Evolutionary conservation across 805 yeast species (phyloP).

Genomic region (Candida oleophila): DNA sequence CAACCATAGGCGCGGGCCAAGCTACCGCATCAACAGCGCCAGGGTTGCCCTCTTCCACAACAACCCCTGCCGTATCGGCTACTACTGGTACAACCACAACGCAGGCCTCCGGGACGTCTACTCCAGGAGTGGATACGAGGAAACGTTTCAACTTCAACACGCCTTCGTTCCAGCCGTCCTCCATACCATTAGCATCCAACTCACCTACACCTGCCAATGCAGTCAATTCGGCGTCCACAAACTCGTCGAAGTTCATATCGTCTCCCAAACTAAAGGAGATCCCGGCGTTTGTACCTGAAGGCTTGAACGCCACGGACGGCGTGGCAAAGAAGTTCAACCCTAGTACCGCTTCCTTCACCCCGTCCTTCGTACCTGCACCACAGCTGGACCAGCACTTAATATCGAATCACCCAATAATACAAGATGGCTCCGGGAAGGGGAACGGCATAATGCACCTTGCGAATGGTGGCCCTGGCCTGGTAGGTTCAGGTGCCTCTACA

Average conservation of each 20-base stretch:
- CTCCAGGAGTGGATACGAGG: constrained; percentile 4
- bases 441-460: not conserved
- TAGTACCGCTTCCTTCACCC: constrained; percentile 41
- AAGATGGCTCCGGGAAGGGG: not conserved
- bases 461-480: not conserved
- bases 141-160: constrained; percentile 36
- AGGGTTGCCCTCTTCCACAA: not conserved
- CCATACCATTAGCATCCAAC: constrained; percentile 13
- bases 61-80: constrained; percentile 2
- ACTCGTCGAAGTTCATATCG: constrained; percentile 34
- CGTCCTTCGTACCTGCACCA: constrained; percentile 15
- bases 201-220: not conserved
- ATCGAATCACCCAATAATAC: constrained; percentile 11
- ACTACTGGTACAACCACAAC: constrained; percentile 7
- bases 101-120: constrained; percentile 9
- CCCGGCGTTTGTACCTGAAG: constrained; percentile 50
- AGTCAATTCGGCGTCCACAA: constrained; percentile 6
- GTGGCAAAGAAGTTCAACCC: constrained; percentile 31
- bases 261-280: constrained; percentile 50
- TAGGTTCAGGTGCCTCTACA: not conserved
- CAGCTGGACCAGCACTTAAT: constrained; percentile 3
- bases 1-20: not conserved
- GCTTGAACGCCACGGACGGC: constrained; percentile 2
- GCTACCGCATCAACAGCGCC: constrained; percentile 9
- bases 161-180: constrained; percentile 43